Evolutionary conservation across 345 rosid species (phyloP).

Genomic region (Draba incana): DNA sequence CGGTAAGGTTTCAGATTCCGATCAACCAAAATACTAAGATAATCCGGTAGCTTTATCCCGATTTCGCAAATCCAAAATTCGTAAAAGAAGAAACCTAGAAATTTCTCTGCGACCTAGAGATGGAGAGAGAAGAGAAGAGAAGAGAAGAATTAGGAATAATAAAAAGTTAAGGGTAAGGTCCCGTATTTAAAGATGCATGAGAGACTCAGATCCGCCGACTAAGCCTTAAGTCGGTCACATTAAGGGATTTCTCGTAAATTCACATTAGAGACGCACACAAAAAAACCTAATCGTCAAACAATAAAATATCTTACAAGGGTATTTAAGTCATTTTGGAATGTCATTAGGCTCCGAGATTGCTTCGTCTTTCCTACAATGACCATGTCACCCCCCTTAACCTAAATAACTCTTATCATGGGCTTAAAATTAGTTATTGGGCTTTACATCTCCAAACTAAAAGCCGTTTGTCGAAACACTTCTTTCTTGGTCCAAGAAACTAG

Average conservation of each 20-base stretch:
- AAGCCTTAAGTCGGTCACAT: constrained; percentile 31
- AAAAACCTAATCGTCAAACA: constrained; percentile 21
- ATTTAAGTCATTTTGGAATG: neutral
- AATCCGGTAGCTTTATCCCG: neutral
- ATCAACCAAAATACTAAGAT: neutral
- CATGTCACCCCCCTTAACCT: neutral
- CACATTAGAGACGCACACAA: neutral
- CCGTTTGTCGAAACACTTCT: neutral
- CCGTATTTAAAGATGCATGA: constrained; percentile 23
- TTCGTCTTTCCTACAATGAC: neutral
- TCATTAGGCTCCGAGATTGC: neutral
- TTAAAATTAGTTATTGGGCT: neutral
- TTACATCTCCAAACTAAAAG: neutral
- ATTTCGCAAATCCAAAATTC: neutral
- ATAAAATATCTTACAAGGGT: neutral
- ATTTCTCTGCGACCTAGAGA: neutral
- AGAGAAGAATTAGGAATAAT: neutral
- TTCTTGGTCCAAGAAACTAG: no score
- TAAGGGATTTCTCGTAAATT: constrained; percentile 18
- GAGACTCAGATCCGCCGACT: constrained; percentile 32
- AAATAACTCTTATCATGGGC: neutral
- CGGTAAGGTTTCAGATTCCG: constrained; percentile 18
- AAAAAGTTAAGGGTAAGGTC: neutral
- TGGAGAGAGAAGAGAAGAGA: neutral
- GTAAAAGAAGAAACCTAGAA: neutral